Evolutionary conservation across 2,329 filamentous ascomycete genomes (phyloP), one percentile per base, ranked within the genome.

Genomic region (Fusarium marasasianum): DNA sequence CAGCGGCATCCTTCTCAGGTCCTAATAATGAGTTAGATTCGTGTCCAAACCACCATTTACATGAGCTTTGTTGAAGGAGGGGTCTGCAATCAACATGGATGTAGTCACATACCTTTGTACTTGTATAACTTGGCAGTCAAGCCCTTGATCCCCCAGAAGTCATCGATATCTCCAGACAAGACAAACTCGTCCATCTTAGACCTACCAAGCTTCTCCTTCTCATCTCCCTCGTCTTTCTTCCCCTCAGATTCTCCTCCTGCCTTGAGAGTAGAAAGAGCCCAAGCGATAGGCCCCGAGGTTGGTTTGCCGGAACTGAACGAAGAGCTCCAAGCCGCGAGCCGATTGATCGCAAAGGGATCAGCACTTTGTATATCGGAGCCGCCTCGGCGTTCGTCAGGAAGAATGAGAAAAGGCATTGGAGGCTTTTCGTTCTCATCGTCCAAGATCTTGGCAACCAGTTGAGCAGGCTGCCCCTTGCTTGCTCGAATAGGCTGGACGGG

Each of bases 1-100:
- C 45, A 31, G 5, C 45, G 9, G 20, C 9, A 48, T 48, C 26
- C 18, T 29, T 29, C 18, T 48, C 45, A 0, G 45, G 45, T 11
- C 26, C 26, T 31, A 11, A 15, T 29, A 0, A 48, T 11, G 13
- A 22, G 26, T 48, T 9, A 48, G 4, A 15, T 9, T 18, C 24
- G 11, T 6, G 5, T 14, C 1, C 3, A 20, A 10, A 3, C 2
- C 17, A 45, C 5, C 1, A 0, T 13, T n/a, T 7, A 45, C 24
- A 24, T 5, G 3, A 26, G 20, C 7, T 1, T 9, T 1, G 43
- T 9, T 5, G 0, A 45, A 45, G 5, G 0, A 26, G n/a, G 8
- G 1, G 11, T 3, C 11, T 20, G 43, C 5, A 2, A 9, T 20
- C 11, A 20, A 1, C 0, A 26, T 1, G 13, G 6, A 22, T 14